Conservation (phyloP, 495 filamentous ascomycete genomes). For the Melanomma pulvis-pyrius region DNA sequence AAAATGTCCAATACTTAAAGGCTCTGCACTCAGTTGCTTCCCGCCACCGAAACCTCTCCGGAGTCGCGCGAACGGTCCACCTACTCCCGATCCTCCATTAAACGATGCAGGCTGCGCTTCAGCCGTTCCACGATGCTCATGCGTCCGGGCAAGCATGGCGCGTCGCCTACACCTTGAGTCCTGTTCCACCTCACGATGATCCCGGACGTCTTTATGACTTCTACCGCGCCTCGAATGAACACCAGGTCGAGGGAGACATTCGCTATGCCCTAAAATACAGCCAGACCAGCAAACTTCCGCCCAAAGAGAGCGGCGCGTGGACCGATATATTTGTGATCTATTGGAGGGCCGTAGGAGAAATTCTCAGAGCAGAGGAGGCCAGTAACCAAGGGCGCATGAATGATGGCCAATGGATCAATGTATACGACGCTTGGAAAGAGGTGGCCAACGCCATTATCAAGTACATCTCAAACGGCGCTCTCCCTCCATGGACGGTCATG, state of each 20-base stretch:
- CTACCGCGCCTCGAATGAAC: conserved; percentile 60
- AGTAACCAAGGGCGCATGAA: conserved; percentile 36
- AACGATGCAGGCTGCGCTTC: conserved; percentile 66
- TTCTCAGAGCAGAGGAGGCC: conserved; percentile 45
- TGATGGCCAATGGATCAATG: conserved; percentile 66
- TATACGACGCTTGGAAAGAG: conserved; percentile 86
- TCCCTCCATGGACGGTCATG: conserved; percentile 85
- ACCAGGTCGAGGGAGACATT: conserved; percentile 59
- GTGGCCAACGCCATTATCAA: conserved; percentile 69
- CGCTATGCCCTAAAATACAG: conserved; percentile 64
- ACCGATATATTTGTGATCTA: conserved; percentile 78
- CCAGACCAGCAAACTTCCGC: conserved; percentile 54
- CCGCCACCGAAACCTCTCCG: neutral
- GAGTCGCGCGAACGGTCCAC: neutral
- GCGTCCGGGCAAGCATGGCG: conserved; percentile 59
- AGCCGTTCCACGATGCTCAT: conserved; percentile 64
- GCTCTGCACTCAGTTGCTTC: neutral
- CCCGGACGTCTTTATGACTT: conserved; percentile 63
- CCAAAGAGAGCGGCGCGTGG: conserved; percentile 74
- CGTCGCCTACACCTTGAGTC: conserved; percentile 71
- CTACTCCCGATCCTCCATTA: neutral
- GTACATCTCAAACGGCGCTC: conserved; percentile 63
- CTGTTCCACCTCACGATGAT: conserved; percentile 60
- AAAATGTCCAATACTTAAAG: neutral
- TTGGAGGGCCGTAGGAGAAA: conserved; percentile 75